Evolutionary conservation across 345 rosid species (phyloP), one percentile per base, ranked within the genome.

Genomic region (Brassica carinata): DNA sequence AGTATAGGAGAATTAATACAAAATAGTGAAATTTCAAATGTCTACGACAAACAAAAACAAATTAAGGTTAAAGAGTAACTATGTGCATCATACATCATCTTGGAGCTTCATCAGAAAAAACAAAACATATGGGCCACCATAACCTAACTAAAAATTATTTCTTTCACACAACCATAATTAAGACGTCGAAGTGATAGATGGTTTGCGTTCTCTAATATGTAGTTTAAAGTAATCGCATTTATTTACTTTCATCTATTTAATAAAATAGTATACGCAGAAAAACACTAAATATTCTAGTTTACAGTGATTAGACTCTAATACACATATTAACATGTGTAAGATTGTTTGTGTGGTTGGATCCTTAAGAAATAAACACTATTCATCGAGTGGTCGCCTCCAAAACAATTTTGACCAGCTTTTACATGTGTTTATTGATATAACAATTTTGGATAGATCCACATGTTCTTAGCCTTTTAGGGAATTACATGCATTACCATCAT

Each of bases 31-130:
- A 45, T 10, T 18, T 65, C 65, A 33, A 57, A 30, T 69, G 73
- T 48, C 5, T 48, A 14, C 55, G 17, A 53, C 58, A n/a, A n/a
- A 4, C 18, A 14, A 51, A 34, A 53, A 66, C 72, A 66, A n/a
- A 53, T 13, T 53, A 53, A 75, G 72, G 65, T 75, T 66, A 67
- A 66, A 13, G 65, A 66, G 53, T 51, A 53, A 53, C 58, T n/a
- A 33, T 13, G 72, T 31, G 71, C 64, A 18, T 74, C 78, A 31
- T 75, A 64, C 64, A 75, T 65, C 78, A 74, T 65, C 36, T 75
- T 65, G 34, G 19, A 65, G 72, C 23, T 75, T 65, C 19, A 75
- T 31, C 10, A 73, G 31, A 33, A 19, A 19, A 63, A 62, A 62
- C 11, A 65, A 51, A 75, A 65, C 78, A n/a, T 31, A 48, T 48